These are phyloP conservation scores for Pistacia vera DNA, from an alignment of 345 rosid genomes.

Conservation along the genomic window DNA sequence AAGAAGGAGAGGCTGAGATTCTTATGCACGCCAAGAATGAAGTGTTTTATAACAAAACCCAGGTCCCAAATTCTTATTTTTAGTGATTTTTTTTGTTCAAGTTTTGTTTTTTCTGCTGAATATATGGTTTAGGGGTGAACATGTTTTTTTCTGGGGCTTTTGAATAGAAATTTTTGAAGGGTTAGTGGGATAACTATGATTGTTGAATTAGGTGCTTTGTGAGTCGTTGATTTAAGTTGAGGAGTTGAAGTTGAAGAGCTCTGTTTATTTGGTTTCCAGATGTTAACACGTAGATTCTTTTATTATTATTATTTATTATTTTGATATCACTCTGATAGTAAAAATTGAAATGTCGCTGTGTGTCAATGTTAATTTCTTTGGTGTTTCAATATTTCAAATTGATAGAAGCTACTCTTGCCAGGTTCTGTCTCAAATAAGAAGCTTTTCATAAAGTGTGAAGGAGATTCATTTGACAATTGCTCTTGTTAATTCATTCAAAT, in stretches of 20 bases:
- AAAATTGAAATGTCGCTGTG: neutral
- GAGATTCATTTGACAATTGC: neutral
- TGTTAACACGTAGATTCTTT: neutral
- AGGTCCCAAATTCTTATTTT: slow-evolving; percentile 45
- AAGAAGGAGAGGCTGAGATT: slow-evolving; percentile 98
- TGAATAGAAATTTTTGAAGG: neutral
- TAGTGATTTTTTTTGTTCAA: slow-evolving; percentile 1
- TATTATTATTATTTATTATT: neutral
- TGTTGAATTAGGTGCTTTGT: neutral
- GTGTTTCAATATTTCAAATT: neutral
- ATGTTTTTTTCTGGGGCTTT: neutral
- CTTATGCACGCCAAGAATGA: slow-evolving; percentile 88
- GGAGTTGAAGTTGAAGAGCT: neutral
- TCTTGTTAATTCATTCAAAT: neutral
- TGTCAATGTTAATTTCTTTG: neutral
- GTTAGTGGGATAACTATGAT: neutral
- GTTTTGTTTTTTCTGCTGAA: slow-evolving; percentile 7
- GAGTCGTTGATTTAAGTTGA: neutral
- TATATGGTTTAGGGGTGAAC: neutral
- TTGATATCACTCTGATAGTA: neutral
- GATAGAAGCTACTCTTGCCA: neutral
- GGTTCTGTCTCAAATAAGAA: neutral
- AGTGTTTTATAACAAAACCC: slow-evolving; percentile 95
- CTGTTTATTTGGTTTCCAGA: neutral
- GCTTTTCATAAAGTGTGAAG: neutral